These are phyloP conservation scores for Amylocarpus encephaloides DNA, from an alignment of 2,329 filamentous ascomycete genomes.

Conservation along the genomic window DNA sequence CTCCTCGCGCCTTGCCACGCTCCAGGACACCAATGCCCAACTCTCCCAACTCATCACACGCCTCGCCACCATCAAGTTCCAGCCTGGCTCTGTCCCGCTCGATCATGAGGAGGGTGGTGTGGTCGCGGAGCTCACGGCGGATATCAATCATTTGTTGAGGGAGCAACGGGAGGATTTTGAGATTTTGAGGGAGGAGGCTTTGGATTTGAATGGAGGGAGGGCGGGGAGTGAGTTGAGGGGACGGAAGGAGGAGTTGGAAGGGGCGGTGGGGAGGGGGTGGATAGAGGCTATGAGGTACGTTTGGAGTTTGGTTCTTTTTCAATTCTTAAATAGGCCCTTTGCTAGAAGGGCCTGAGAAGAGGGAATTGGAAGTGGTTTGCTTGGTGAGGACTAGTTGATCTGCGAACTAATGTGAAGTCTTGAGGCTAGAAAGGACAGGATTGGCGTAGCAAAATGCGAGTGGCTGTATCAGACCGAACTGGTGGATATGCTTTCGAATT, in stretches of 20 bases:
- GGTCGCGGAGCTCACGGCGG: constrained; percentile 66
- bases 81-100: constrained; percentile 51
- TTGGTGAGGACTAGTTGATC: not conserved
- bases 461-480: too few relatives aligned
- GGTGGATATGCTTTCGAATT: too few relatives aligned
- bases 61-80: constrained; percentile 51
- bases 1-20: constrained; percentile 51
- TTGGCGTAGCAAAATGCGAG: too few relatives aligned
- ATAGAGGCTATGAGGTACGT: constrained; percentile 67
- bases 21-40: constrained; percentile 56
- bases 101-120: constrained; percentile 40
- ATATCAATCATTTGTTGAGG: constrained; percentile 73
- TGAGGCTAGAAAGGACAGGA: too few relatives aligned
- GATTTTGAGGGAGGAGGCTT: constrained; percentile 68
- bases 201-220: constrained; percentile 53
- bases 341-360: too few relatives aligned
- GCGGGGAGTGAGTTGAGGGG: constrained; percentile 50
- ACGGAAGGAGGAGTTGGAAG: constrained; percentile 59
- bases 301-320: not conserved
- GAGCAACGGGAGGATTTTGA: constrained; percentile 81
- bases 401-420: too few relatives aligned
- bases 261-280: constrained; percentile 59
- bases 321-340: too few relatives aligned
- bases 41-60: constrained; percentile 53
- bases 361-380: not conserved